A percentile compares a stretch with the other conserved stretches of the same genome.
Conservation (phyloP, 1,284 basidiomycete species). For the Sanghuangporus weigelae region DNA sequence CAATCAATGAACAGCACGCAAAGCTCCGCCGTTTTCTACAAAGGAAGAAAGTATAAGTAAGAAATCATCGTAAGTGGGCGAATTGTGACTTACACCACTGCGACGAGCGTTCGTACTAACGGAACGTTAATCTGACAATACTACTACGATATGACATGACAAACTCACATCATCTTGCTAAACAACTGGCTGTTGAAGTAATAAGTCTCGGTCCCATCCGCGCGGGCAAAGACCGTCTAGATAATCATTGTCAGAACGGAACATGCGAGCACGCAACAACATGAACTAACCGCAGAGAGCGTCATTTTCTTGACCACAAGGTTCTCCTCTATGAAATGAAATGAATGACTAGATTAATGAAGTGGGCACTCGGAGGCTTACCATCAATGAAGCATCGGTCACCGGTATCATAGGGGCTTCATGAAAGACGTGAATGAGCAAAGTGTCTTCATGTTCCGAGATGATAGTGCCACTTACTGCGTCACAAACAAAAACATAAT, state of each 20-base stretch:
- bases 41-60: constrained; percentile 6
- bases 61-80: neutral
- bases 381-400: constrained; percentile 69
- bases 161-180: constrained; percentile 62
- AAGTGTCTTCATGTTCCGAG: neutral
- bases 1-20: constrained; percentile 68
- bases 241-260: constrained; percentile 1
- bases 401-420: constrained; percentile 70
- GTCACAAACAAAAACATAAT: constrained; percentile 78
- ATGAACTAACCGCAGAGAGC: constrained; percentile 51
- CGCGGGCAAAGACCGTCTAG: constrained; percentile 58
- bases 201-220: constrained; percentile 70
- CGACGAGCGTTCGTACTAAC: constrained; percentile 63
- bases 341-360: neutral
- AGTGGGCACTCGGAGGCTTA: constrained; percentile 24
- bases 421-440: constrained; percentile 20
- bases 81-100: constrained; percentile 43
- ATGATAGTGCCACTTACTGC: constrained; percentile 43
- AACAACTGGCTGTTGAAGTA: constrained; percentile 75
- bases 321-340: constrained; percentile 44
- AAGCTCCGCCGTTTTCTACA: constrained; percentile 61
- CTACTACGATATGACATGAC: neutral
- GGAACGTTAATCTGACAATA: constrained; percentile 7
- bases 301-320: constrained; percentile 74
- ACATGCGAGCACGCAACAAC: neutral